phyloP scores from a whole-genome alignment of 768 basidiomycete genomes.

The Tulasnella sp. region DNA sequence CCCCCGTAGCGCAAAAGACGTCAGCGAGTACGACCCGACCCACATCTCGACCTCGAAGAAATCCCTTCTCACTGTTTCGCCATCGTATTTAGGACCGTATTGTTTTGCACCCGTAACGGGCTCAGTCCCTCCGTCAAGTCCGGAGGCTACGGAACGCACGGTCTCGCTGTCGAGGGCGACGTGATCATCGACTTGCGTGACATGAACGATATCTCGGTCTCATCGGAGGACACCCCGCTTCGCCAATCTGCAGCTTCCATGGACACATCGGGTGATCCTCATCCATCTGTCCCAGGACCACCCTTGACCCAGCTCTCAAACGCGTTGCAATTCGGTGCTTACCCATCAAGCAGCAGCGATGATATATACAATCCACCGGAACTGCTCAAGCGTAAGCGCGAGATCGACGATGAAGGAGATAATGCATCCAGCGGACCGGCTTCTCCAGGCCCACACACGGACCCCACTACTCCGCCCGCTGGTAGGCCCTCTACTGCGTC shows the following conservation, averaged over 20 bases:
- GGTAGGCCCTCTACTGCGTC: not conserved
- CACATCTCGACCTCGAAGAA: not conserved
- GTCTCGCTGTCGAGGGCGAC: conserved; percentile 82
- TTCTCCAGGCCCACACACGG: not conserved
- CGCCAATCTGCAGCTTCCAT: conserved; percentile 25
- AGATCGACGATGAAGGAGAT: not conserved
- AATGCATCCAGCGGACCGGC: not conserved
- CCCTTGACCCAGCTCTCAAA: conserved; percentile 36
- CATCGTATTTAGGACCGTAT: conserved; percentile 43
- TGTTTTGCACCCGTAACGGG: conserved; percentile 63
- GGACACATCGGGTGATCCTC: conserved; percentile 40
- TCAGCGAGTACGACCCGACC: conserved; percentile 56
- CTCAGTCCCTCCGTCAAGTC: conserved; percentile 77
- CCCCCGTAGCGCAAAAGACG: conserved; percentile 71
- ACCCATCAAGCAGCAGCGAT: not conserved
- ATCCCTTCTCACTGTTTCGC: not conserved
- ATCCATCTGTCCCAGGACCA: not conserved
- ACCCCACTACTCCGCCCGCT: not conserved
- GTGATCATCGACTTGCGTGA: conserved; percentile 73
- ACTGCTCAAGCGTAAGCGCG: conserved; percentile 10
- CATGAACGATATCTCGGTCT: conserved; percentile 47
- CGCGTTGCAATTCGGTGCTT: conserved; percentile 27
- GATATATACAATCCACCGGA: not conserved
- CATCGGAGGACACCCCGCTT: conserved; percentile 45
- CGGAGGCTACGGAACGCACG: conserved; percentile 86